Evolutionary conservation across 306 rosid genomes (phyloP), one percentile per base, ranked within the genome.

Genomic region (Vigna hirtella): DNA sequence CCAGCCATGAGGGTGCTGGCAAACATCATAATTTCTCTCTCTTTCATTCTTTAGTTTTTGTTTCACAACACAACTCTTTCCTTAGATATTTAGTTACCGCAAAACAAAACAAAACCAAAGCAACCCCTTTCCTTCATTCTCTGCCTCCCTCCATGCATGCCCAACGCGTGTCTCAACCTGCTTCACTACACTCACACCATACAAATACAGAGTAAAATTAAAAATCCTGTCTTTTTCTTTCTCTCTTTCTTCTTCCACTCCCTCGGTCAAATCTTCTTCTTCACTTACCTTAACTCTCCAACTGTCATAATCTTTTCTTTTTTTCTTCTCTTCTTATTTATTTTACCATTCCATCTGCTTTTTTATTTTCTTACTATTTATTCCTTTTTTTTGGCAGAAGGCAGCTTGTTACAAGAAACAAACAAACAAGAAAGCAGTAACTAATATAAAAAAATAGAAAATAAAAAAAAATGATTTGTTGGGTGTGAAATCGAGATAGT

Each of bases 91-190:
- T 14, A 16, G 30, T 55, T 55, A 55, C 47, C 47, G 0, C 45
- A 7, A 40, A 8, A 40, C 45, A 42, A 9, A 42, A 9, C 47
- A 2, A 42, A 42, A 28, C 32, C 32, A 28, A 28, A 53, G 28
- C 48, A 43, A 43, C 2, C 10, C 16, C 50, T 45, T 38, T 42
- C 13, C 13, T 55, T 63, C 69, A 70, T 74, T 74, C 22, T 49
- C 64, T 40, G 45, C 0, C 48, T 43, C 48, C 48, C 4, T 43
- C 48, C 50, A 42, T 85, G 85, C 91, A 83, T 85, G 91, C 61
- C 14, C 71, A 75, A 74, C 90, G 71, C 80, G 74, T 83, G 90
- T 81, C 75, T 62, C 30, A 8, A 34, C 14, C 20, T 61, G 6
- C 67, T 64, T 53, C 67, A 76, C 53, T 42, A 42, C 47, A 42